Evolutionary conservation across 108 stramenopile species (phyloP), one percentile per base, ranked within the genome.

Genomic region (Pseudonitzschia multiseries): DNA sequence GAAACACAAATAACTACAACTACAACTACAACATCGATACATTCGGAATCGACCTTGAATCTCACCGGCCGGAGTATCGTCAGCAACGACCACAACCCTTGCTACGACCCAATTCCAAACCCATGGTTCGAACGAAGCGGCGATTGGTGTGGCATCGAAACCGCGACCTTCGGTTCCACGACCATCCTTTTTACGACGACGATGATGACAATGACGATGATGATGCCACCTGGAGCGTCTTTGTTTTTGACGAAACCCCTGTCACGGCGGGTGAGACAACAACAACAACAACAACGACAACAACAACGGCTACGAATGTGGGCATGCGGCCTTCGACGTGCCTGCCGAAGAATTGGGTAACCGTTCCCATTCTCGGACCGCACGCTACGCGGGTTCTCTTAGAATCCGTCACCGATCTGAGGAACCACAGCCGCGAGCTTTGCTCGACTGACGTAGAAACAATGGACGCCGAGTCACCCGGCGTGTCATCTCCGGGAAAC

Each of bases 131-230:
- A 48, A 48, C 10, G 54, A 56, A 56, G 36, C 61, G 61, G 36
- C 84, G 89, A 68, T 79, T 90, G 36, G 64, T 87, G 12, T 87
- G 89, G 86, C 89, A 90, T 67, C 65, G 89, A 65, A 67, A 28
- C 33, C 73, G 86, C 17, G 89, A 90, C 60, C 71, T 89, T 46
- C 82, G 89, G 18, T 70, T 86, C 4, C 66, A 74, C 54, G 86
- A 86, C 75, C 87, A 85, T 71, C 65, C 70, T 8, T 76, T 87
- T 32, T 90, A 90, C 62, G 20, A 43, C 32, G 15, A 32, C n/a
- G 73, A 46, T n/a, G 53, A 57, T n/a, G 52, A n/a, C 62, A 9
- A 43, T 29, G 15, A 32, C n/a, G 73, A 53, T 2, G 53, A 43
- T 0, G 40, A 51, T 26, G 31, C 22, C 60, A 78, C 65, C 60